These are phyloP conservation scores for Wickerhamiella dianesei DNA, from an alignment of 805 yeast species.

Conservation along the genomic window DNA sequence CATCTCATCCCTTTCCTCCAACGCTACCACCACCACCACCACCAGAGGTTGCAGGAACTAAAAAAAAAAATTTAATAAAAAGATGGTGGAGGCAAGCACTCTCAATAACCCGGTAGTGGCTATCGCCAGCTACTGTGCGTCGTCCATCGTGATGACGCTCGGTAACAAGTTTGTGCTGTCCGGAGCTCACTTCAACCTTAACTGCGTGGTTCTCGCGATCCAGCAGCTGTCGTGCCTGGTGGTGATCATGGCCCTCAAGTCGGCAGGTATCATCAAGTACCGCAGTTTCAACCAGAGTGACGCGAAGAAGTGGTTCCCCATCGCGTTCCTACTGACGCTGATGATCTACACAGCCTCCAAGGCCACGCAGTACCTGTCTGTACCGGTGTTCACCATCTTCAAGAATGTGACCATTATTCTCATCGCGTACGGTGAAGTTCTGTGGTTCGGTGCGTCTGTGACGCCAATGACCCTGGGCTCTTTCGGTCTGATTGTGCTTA, in stretches of 20 bases:
- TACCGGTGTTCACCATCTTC: constrained; percentile 96
- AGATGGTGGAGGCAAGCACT: constrained; percentile 9
- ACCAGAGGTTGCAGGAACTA: no score
- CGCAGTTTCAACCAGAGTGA: constrained; percentile 76
- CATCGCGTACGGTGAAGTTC: constrained; percentile 95
- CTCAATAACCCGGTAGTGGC: constrained; percentile 27
- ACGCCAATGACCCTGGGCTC: constrained; percentile 82
- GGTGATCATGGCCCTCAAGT: constrained; percentile 60
- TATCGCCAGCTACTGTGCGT: constrained; percentile 53
- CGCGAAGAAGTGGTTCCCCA: constrained; percentile 90
- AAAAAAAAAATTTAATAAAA: no score
- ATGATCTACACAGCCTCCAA: constrained; percentile 96
- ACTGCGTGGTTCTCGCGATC: constrained; percentile 76
- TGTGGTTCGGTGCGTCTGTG: constrained; percentile 92
- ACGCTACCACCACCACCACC: no score
- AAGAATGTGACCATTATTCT: constrained; percentile 92
- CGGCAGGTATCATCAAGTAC: constrained; percentile 65
- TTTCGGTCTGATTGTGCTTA: constrained; percentile 75
- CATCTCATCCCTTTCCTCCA: not conserved
- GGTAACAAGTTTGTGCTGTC: constrained; percentile 90
- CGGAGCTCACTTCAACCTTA: constrained; percentile 65
- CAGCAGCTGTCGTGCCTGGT: constrained; percentile 75
- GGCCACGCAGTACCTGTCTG: constrained; percentile 79
- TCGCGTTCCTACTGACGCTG: constrained; percentile 71
- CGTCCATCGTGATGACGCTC: constrained; percentile 94